These are phyloP conservation scores for Penicillium robsamsonii DNA, from an alignment of 495 filamentous ascomycete species.

Conservation along the genomic window DNA sequence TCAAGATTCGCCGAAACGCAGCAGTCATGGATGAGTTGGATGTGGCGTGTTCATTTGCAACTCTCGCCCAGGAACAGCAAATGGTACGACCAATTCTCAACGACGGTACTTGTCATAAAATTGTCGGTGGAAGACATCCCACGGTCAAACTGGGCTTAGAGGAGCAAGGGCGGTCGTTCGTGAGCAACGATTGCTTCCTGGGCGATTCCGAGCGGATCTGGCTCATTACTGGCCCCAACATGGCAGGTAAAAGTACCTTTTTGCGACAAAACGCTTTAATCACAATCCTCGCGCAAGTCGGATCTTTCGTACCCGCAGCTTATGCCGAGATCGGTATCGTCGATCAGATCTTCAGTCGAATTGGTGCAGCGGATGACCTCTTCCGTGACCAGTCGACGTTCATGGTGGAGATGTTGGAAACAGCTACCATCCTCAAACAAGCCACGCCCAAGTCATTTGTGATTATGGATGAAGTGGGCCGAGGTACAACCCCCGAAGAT, in stretches of 20 bases:
- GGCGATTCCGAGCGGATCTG: slow-evolving; percentile 68
- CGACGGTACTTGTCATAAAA: slow-evolving; percentile 53
- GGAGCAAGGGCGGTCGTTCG: slow-evolving; percentile 78
- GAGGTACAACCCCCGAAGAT: slow-evolving; percentile 90
- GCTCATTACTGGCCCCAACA: slow-evolving; percentile 97
- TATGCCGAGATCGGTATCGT: slow-evolving; percentile 83
- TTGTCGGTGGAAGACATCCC: slow-evolving; percentile 82
- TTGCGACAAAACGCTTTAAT: slow-evolving; percentile 93
- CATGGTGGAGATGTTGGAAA: slow-evolving; percentile 65
- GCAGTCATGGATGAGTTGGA: slow-evolving; percentile 89
- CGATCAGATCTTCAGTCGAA: slow-evolving; percentile 87
- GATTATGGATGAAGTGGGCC: slow-evolving; percentile 98
- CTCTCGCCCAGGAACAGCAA: slow-evolving; percentile 67
- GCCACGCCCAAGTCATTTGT: slow-evolving; percentile 66
- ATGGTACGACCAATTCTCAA: slow-evolving; percentile 73
- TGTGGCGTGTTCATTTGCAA: slow-evolving; percentile 79
- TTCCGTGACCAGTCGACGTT: slow-evolving; percentile 93
- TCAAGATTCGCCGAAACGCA: slow-evolving; percentile 83
- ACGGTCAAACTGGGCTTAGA: slow-evolving; percentile 81
- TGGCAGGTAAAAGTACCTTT: slow-evolving; percentile 96
- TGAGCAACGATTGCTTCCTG: slow-evolving; percentile 82
- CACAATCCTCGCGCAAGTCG: slow-evolving; percentile 86
- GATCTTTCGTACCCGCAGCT: slow-evolving; percentile 85
- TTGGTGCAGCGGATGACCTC: slow-evolving; percentile 90
- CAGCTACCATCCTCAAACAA: slow-evolving; percentile 52